Base-by-base conservation (phyloP, 495 filamentous ascomycete species). In the Penicillium goetzii region DNA sequence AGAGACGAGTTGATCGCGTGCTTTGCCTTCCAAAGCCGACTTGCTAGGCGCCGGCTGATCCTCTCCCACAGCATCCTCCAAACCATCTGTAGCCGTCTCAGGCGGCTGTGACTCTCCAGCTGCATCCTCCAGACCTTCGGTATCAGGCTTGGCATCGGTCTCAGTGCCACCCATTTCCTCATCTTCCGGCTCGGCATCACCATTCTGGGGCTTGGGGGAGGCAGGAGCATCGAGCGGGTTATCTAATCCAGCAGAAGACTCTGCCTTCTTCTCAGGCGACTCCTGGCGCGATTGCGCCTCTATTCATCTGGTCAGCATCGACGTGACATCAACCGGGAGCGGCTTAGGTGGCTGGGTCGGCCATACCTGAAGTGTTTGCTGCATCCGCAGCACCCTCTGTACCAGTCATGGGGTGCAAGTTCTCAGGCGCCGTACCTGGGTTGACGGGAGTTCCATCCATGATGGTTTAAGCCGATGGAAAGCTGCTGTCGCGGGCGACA, bases 161-260 rank as follows among this genome's bases (percentile, higher is more conserved):
- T 85, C 86, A 23, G 84, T 87, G 56, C 90, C 92, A 57, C 82
- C 89, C 92, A 96, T 96, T 65, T 96, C 92, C 68, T 92, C 91
- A 69, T 97, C 93, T 63, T 92, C 88, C 40, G 78, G 81, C 34
- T 86, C 86, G 34, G 78, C 86, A 62, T 81, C 84, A 51, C 81
- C 80, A 50, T 85, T 85, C 72, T 88, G 90, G 36, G 86, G 83
- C 67, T 85, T 85, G 34, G 92, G 91, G 10, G 85, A 93, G 51
- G 89, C 86, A 54, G 92, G 91, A 58, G 91, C 92, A 81, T 97
- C 92, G 64, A 95, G 80, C 50, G 90, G 91, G 74, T 94, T 93
- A 75, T 96, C 91, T 47, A 90, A 92, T 55, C 64, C 68, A 49
- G 68, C 32, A 28, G 51, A 41, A 57, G 63, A 65, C 43, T 72